These are phyloP conservation scores for Leccinum imitatum DNA, from an alignment of 768 basidiomycete genomes.

Conservation along the genomic window DNA sequence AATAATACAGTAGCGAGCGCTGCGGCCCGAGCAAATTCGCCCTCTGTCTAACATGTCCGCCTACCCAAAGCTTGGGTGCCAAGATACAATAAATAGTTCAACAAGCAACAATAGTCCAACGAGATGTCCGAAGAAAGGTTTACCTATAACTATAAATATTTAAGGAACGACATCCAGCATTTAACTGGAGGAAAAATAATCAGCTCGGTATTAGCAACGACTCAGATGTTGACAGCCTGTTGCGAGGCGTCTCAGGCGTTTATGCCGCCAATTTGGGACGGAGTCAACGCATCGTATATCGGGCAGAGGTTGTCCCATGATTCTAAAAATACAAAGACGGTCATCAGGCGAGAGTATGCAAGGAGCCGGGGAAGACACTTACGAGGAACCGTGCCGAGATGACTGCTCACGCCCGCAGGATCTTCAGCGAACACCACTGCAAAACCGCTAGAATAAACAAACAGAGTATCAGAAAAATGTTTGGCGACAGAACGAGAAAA, in stretches of 20 bases:
- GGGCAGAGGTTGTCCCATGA: constrained; percentile 30
- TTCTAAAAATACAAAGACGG: constrained; percentile 15
- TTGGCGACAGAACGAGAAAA: neutral
- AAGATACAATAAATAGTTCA: neutral
- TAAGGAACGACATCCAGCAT: neutral
- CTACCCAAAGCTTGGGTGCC: neutral
- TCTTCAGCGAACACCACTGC: constrained; percentile 29
- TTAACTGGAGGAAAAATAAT: neutral
- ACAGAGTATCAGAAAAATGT: neutral
- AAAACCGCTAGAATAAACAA: constrained; percentile 21
- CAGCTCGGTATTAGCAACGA: constrained; percentile 18
- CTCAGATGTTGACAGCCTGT: constrained; percentile 22
- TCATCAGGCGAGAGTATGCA: neutral
- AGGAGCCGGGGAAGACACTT: neutral
- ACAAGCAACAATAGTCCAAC: neutral
- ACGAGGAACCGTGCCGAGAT: constrained; percentile 22
- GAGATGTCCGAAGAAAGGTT: neutral
- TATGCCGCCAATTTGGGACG: constrained; percentile 23
- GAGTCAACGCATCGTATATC: constrained; percentile 16
- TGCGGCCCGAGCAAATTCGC: neutral
- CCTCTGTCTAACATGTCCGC: neutral
- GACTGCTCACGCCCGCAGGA: constrained; percentile 16
- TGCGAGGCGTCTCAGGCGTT: constrained; percentile 14
- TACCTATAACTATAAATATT: neutral
- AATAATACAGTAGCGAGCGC: neutral